Conservation (phyloP, 768 basidiomycete species). For the Asterophora parasitica region DNA sequence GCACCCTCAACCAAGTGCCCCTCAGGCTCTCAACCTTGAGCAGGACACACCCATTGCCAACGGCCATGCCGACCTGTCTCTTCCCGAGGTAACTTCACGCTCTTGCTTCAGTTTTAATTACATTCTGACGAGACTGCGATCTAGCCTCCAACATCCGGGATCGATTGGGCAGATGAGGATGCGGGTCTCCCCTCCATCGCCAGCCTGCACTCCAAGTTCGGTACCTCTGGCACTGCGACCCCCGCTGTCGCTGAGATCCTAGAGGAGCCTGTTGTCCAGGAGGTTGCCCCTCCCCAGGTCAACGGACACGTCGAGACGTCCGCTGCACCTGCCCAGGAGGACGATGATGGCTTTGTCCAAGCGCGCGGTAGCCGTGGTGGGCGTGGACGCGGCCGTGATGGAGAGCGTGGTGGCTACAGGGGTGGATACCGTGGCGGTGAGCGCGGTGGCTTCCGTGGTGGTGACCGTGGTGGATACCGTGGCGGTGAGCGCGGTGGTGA, state of each 20-base stretch:
- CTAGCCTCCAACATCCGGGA: constrained; percentile 21
- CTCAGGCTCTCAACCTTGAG: constrained; percentile 10
- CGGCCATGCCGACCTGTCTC: constrained; percentile 12
- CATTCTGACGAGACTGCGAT: neutral
- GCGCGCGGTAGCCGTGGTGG: constrained; percentile 44
- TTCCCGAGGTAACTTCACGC: constrained; percentile 10
- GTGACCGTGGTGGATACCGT: constrained; percentile 33
- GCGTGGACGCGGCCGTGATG: constrained; percentile 30
- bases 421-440: constrained; percentile 25
- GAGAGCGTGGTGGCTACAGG: constrained; percentile 23
- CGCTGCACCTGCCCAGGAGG: constrained; percentile 25
- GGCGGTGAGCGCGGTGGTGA: constrained; percentile 22
- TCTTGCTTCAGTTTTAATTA: neutral
- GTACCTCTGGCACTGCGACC: constrained; percentile 67
- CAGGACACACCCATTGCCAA: constrained; percentile 16
- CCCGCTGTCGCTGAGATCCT: constrained; percentile 36
- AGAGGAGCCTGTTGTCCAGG: constrained; percentile 9
- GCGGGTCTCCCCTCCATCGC: constrained; percentile 74
- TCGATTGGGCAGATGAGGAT: constrained; percentile 88
- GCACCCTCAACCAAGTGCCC: constrained; percentile 16
- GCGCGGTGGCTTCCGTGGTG: constrained; percentile 41
- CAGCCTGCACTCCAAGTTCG: constrained; percentile 71
- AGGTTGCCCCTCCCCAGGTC: constrained; percentile 20
- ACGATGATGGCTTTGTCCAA: constrained; percentile 63
- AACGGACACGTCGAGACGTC: constrained; percentile 26